These are phyloP conservation scores for Kalmanozyma brasiliensis DNA, from an alignment of 1,284 basidiomycete genomes.

Conservation along the genomic window DNA sequence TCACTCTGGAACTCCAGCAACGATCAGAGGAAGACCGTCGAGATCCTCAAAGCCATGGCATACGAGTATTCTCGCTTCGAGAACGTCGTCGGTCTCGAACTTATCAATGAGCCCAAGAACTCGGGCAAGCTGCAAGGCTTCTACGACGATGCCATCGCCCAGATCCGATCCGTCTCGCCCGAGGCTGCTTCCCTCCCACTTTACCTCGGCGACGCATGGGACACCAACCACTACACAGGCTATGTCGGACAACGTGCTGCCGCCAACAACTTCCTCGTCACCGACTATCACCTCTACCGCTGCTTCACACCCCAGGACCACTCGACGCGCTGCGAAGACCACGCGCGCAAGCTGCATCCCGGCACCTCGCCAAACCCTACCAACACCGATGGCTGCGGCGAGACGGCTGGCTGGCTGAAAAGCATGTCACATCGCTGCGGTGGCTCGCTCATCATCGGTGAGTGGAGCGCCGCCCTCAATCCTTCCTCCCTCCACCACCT, in stretches of 20 bases:
- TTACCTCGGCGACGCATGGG: constrained; percentile 82
- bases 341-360: constrained; percentile 66
- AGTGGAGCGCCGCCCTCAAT: constrained; percentile 84
- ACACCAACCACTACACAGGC: constrained; percentile 76
- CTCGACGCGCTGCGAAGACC: constrained; percentile 73
- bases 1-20: constrained; percentile 65
- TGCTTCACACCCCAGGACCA: constrained; percentile 79
- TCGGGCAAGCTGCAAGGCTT: constrained; percentile 49
- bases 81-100: constrained; percentile 82
- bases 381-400: constrained; percentile 35
- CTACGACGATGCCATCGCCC: constrained; percentile 72
- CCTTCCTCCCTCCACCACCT: constrained; percentile 72
- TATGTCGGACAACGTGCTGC: constrained; percentile 69
- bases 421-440: constrained; percentile 68
- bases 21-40: constrained; percentile 71
- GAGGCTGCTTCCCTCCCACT: constrained; percentile 66
- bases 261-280: constrained; percentile 71
- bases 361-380: constrained; percentile 30
- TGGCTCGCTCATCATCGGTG: constrained; percentile 76
- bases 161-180: constrained; percentile 70
- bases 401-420: constrained; percentile 46
- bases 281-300: constrained; percentile 88
- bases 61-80: constrained; percentile 69
- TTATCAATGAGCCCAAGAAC: constrained; percentile 83
- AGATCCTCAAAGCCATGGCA: constrained; percentile 73